Evolutionary conservation across 164 flowering plant genomes (phyloP), one percentile per base, ranked within the genome.

Genomic region (Hamamelis virginiana): DNA sequence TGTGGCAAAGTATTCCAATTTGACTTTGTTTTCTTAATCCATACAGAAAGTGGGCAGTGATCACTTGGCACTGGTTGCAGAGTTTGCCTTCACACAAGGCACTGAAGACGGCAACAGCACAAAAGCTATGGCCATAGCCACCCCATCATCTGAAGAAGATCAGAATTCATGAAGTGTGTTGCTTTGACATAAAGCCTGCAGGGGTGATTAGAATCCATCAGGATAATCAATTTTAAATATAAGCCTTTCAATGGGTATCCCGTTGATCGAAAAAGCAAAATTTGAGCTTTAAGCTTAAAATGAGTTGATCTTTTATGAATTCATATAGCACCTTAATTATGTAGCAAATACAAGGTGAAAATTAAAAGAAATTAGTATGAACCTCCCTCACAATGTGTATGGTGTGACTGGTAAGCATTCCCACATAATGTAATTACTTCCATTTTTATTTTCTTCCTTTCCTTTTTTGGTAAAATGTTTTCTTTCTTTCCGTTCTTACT

Each of bases 31-130:
- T 16, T 22, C 11, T 44, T n/a, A 13, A 53, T 55, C 41, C 46
- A 9, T 69, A 43, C 81, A 87, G 89, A 75, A 75, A 44, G 27
- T 85, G 68, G 91, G 85, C 9, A 85, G 91, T 25, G 91, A 87
- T 78, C 91, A 87, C 67, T 51, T 85, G 81, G 83, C 86, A 52
- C 75, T 86, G 76, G 80, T 76, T 47, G 74, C 86, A 23, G 87
- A 85, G 68, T 83, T 80, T 77, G 77, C 83, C 43, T 83, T 85
- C 68, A 55, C 62, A 33, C 23, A 55, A 58, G 48, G n/a, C 46
- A 59, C 59, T 38, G 33, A 44, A 43, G 66, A 58, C 45, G 72
- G 38, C 64, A 44, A 22, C 18, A 58, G 16, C 16, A 13, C 22
- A 1, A 52, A 66, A 23, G n/a, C 9, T 22, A 57, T 57, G 60